Evolutionary conservation across 371 early-diverging fungal genomes (phyloP).

Genomic region (Mucor indicus): DNA sequence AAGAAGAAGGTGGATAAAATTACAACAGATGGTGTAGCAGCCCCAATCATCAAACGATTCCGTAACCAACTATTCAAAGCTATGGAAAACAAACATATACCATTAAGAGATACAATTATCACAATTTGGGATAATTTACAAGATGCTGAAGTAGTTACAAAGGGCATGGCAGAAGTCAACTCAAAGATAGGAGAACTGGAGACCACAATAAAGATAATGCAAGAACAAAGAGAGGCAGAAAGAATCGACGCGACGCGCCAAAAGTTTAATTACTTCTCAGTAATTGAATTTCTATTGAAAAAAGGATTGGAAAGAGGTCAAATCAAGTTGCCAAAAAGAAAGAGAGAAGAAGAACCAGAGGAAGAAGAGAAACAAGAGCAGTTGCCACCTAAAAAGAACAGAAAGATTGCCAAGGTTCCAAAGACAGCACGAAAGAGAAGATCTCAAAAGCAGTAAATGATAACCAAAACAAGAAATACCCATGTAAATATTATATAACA

Average conservation of each 20-base stretch:
- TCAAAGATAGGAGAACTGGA: background rate
- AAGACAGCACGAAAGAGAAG: too few relatives aligned
- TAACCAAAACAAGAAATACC: too few relatives aligned
- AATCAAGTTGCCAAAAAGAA: too few relatives aligned
- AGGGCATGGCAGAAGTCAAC: background rate
- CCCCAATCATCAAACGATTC: background rate
- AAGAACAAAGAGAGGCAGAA: background rate
- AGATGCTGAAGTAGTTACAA: too few relatives aligned
- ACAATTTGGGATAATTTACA: background rate
- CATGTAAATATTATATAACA: too few relatives aligned
- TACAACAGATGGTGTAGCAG: too few relatives aligned
- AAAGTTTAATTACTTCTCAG: constrained; percentile 18
- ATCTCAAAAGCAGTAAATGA: too few relatives aligned
- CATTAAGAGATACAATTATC: background rate
- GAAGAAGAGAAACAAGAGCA: too few relatives aligned
- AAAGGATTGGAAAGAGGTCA: background rate
- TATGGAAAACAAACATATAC: background rate
- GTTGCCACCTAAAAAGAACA: too few relatives aligned
- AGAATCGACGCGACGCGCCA: background rate
- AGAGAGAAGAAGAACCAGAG: too few relatives aligned
- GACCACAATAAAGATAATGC: background rate
- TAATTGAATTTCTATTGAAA: background rate
- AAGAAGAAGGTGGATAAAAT: too few relatives aligned
- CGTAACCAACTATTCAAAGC: background rate
- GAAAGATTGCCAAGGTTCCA: too few relatives aligned